Base-by-base conservation (phyloP, 2,329 filamentous ascomycete genomes). In the Zelopaecilomyces penicillatus region DNA sequence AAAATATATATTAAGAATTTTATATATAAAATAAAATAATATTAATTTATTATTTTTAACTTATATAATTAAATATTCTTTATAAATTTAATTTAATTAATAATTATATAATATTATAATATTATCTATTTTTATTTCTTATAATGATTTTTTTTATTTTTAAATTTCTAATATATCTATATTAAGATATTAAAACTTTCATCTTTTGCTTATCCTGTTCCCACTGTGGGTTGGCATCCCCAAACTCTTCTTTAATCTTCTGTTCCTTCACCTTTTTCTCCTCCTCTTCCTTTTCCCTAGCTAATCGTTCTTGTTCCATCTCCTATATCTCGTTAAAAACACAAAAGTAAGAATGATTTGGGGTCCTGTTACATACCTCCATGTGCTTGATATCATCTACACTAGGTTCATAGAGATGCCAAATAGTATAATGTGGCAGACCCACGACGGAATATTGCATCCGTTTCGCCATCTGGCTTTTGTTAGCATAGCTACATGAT, bases 391-490 rank as follows among this genome's bases (percentile, higher is more conserved):
- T 87, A 58, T 98, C 93, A 59, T 98, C 93, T 11, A 96, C 87
- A 57, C 88, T 95, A n/a, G 93, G 93, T 66, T 98, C 93, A 70
- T 98, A 98, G 58, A 98, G 74, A 82, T 98, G 93, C 93, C 93
- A 98, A 53, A 98, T 96, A 1, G 89, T 95, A 65, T 98, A 98
- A 63, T 98, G 93, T 5, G 93, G 93, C 39, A 98, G 75, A 30
- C 93, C 93, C 47, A 98, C 85, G 12, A 98, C 93, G 0, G 90
- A 95, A 60, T 87, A 97, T 48, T 85, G 76, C 93, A 98, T 97
- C 48, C 87, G 83, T 65, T 88, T 93, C 11, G 93, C 87, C 93
- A 98, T 98, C 90, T 95, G 7, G 5, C 5, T 5, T 19, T 12
- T 41, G 39, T 45, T n/a, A 30, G 34, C 5, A 26, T 19, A 6